Conservation (phyloP, 75 land plant species). For the Pseudotsuga menziesii region DNA sequence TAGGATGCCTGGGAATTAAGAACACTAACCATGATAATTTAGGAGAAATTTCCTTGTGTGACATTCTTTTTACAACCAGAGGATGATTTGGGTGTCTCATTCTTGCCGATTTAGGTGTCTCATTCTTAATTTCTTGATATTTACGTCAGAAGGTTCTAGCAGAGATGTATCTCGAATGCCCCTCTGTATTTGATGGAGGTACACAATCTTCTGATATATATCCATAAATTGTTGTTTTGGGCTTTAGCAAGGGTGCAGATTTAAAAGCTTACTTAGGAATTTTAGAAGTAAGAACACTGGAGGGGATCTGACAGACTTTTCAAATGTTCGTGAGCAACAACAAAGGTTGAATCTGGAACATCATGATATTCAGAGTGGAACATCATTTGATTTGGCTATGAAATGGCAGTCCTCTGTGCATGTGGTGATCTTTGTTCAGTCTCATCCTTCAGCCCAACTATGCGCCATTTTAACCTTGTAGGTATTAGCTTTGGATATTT, state of each 20-base stretch:
- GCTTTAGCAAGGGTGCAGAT: constrained; percentile 70
- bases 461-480: neutral
- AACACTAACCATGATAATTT: too few species aligned
- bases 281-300: neutral
- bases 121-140: neutral
- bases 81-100: too few species aligned
- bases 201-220: neutral
- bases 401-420: neutral
- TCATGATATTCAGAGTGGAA: neutral
- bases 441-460: neutral
- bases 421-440: constrained; percentile 7
- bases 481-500: neutral
- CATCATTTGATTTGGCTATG: neutral
- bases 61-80: neutral
- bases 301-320: neutral
- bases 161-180: constrained; percentile 4
- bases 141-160: neutral
- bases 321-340: neutral
- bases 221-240: constrained; percentile 28
- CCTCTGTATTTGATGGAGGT: neutral
- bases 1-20: too few species aligned
- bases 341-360: constrained; percentile 5
- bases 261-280: constrained; percentile 7
- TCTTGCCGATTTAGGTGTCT: too few species aligned
- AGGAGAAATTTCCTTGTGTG: too few species aligned